Percentiles rank a stretch among this genome's conserved stretches.
phyloP scores from a whole-genome alignment of 2,329 filamentous ascomycete genomes.

The Fusarium torulosum region DNA sequence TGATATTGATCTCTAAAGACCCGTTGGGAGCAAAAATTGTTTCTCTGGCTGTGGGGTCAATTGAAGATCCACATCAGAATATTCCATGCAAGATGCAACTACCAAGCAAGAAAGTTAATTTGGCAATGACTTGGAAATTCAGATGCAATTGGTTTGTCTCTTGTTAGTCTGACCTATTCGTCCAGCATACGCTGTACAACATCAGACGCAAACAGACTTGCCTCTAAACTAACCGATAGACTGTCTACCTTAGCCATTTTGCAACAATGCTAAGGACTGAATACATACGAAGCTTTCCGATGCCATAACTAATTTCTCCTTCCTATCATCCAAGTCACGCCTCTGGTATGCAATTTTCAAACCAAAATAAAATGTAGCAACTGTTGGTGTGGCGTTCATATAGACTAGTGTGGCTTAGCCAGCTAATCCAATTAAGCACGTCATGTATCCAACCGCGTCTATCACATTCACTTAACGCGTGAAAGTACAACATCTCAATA shows the following conservation, averaged over 20 bases:
- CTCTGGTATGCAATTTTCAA: too few relatives aligned
- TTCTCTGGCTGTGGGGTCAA: background rate
- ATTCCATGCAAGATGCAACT: background rate
- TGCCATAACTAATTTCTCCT: too few relatives aligned
- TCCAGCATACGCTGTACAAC: too few relatives aligned
- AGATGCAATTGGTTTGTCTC: too few relatives aligned
- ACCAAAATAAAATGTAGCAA: background rate
- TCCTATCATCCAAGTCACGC: too few relatives aligned
- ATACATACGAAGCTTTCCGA: too few relatives aligned
- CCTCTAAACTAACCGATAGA: too few relatives aligned
- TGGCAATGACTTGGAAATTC: too few relatives aligned
- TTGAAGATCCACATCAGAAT: background rate
- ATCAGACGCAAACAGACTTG: too few relatives aligned
- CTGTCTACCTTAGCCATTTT: too few relatives aligned
- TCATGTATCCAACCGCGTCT: conserved; percentile 23
- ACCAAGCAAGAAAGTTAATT: background rate
- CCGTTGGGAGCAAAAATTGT: background rate
- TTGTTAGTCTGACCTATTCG: too few relatives aligned
- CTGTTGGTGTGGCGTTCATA: conserved; percentile 10
- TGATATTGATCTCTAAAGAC: background rate
- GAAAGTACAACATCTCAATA: conserved; percentile 10
- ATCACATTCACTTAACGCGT: conserved; percentile 23
- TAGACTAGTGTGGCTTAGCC: conserved; percentile 15
- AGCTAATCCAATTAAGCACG: conserved; percentile 22
- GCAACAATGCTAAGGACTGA: too few relatives aligned